Conservation (phyloP, 2,329 filamentous ascomycete genomes). For the Sordariomycetes sp. region DNA sequence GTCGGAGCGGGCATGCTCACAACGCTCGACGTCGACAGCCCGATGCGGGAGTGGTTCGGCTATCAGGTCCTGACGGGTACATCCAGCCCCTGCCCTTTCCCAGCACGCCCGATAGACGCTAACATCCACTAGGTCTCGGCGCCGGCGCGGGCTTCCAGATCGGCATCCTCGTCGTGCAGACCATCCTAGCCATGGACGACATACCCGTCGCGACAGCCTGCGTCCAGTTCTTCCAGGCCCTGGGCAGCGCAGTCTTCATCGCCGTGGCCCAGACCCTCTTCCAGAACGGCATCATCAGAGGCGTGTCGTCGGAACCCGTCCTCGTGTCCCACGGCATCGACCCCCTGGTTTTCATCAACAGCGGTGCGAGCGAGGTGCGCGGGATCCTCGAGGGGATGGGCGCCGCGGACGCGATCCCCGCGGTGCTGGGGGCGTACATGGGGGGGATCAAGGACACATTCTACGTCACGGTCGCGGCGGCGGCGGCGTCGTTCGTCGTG, state of each 20-base stretch:
- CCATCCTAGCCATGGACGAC: slow-evolving; percentile 30
- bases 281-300: slow-evolving; percentile 44
- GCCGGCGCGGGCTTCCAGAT: slow-evolving; percentile 34
- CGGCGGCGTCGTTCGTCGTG: slow-evolving; percentile 28
- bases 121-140: slow-evolving; percentile 20
- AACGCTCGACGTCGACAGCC: slow-evolving; percentile 32
- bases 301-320: slow-evolving; percentile 23
- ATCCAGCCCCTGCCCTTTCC: not conserved
- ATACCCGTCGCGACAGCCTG: slow-evolving; percentile 36
- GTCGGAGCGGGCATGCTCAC: slow-evolving; percentile 41
- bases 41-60: slow-evolving; percentile 38
- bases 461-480: slow-evolving; percentile 36
- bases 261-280: slow-evolving; percentile 55
- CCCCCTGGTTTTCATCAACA: slow-evolving; percentile 32
- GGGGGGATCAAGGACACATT: slow-evolving; percentile 33
- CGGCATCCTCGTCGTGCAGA: slow-evolving; percentile 36
- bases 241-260: slow-evolving; percentile 54
- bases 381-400: slow-evolving; percentile 25
- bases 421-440: slow-evolving; percentile 35
- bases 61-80: slow-evolving; percentile 40
- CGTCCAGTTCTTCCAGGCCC: slow-evolving; percentile 47
- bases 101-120: not conserved
- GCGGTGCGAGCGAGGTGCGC: slow-evolving; percentile 35
- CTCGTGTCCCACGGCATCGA: slow-evolving; percentile 26
- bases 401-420: slow-evolving; percentile 24